Conservation (phyloP, 345 rosid species). For the Sapria himalayana region DNA sequence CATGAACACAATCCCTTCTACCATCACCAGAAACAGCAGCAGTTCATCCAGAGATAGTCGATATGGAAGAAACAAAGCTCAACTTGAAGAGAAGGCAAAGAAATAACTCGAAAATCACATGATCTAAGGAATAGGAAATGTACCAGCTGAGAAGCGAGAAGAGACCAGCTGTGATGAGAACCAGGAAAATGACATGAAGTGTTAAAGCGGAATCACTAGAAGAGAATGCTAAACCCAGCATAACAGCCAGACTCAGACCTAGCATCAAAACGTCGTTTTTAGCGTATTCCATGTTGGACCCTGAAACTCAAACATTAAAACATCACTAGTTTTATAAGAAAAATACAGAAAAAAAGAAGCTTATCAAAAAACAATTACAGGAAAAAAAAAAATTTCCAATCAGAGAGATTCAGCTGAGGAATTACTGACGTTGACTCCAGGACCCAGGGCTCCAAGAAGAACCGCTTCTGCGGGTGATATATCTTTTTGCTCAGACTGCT, state of each 20-base stretch:
- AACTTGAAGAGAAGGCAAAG: no score
- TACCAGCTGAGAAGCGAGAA: conserved; percentile 78
- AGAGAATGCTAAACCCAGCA: conserved; percentile 70
- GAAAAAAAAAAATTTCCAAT: neutral
- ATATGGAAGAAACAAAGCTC: no score
- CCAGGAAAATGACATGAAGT: conserved; percentile 53
- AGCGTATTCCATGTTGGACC: conserved; percentile 70
- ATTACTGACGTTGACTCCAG: conserved; percentile 60
- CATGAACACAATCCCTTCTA: no score
- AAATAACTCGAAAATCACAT: no score
- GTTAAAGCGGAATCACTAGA: conserved; percentile 47
- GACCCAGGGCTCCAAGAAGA: conserved; percentile 63
- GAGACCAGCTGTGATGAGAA: conserved; percentile 47
- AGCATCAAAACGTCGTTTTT: conserved; percentile 53
- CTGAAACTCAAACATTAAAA: conserved; percentile 19
- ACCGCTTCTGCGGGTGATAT: conserved; percentile 44
- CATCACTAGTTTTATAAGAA: neutral
- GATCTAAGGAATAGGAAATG: neutral
- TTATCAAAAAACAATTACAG: neutral
- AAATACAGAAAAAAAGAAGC: neutral
- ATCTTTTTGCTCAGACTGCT: conserved; percentile 5
- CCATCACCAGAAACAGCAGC: no score
- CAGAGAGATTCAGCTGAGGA: neutral
- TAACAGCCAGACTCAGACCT: conserved; percentile 45
- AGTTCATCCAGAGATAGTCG: no score